These are phyloP conservation scores for Cladobotryum protrusum DNA, from an alignment of 2,329 filamentous ascomycete genomes.

Conservation along the genomic window DNA sequence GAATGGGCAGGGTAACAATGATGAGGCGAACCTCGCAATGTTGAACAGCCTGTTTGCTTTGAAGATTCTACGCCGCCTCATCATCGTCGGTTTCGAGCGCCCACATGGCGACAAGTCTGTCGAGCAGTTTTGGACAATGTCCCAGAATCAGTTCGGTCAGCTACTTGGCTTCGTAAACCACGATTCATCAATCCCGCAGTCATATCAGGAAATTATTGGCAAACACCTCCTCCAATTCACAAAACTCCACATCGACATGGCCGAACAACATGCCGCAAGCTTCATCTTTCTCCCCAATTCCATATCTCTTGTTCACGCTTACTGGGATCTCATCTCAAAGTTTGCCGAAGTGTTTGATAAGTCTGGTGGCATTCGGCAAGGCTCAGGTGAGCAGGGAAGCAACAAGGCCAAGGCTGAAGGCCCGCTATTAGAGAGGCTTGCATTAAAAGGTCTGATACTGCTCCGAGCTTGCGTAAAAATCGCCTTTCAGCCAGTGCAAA, in stretches of 20 bases:
- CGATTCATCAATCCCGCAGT: constrained; percentile 46
- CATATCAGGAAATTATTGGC: constrained; percentile 59
- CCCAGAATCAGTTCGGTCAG: constrained; percentile 70
- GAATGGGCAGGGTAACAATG: constrained; percentile 51
- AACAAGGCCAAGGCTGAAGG: constrained; percentile 49
- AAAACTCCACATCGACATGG: constrained; percentile 87
- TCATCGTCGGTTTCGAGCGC: constrained; percentile 76
- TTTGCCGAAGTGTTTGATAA: constrained; percentile 70
- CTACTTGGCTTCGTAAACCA: constrained; percentile 60
- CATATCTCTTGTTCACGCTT: constrained; percentile 68
- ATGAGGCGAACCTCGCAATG: constrained; percentile 56
- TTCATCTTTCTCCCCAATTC: constrained; percentile 80
- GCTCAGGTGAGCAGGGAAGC: constrained; percentile 28
- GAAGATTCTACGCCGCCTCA: constrained; percentile 71
- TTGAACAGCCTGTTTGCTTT: constrained; percentile 72
- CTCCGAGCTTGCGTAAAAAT: constrained; percentile 79
- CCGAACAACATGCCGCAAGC: constrained; percentile 68
- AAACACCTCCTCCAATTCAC: constrained; percentile 86
- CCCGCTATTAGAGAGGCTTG: constrained; percentile 68
- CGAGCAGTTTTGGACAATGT: constrained; percentile 71
- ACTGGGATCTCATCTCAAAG: constrained; percentile 75
- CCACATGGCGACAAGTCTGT: constrained; percentile 75
- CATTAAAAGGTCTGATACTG: constrained; percentile 75
- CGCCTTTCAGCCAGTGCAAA: constrained; percentile 71
- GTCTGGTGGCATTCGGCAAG: constrained; percentile 49